phyloP scores from a whole-genome alignment of 75 land plant genomes.

The Sequoiadendron giganteum region DNA sequence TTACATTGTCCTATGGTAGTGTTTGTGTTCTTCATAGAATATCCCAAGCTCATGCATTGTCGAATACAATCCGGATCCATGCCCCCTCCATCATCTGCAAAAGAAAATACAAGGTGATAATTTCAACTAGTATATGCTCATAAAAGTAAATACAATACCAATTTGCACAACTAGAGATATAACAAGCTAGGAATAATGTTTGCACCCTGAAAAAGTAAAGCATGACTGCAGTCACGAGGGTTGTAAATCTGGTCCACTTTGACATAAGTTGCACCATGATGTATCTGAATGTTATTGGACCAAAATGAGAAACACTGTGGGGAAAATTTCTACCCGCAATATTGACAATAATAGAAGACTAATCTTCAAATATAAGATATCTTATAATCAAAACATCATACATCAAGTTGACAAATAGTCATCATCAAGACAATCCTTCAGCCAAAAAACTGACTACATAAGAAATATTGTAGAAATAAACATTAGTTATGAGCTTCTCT shows the following conservation, averaged over 20 bases:
- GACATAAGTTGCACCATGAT: slow-evolving; percentile 87
- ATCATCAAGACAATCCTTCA: background rate
- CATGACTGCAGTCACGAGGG: slow-evolving; percentile 49
- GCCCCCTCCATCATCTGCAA: slow-evolving; percentile 95
- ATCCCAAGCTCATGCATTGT: slow-evolving; percentile 93
- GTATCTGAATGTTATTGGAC: slow-evolving; percentile 41
- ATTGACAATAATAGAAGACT: background rate
- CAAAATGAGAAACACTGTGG: background rate
- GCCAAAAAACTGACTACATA: background rate
- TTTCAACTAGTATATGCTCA: background rate
- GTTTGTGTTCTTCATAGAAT: slow-evolving; percentile 74
- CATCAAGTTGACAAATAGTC: background rate
- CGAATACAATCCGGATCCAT: slow-evolving; percentile 79
- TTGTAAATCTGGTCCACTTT: slow-evolving; percentile 62
- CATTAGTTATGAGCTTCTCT: background rate
- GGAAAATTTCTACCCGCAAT: background rate
- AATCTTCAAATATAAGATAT: background rate
- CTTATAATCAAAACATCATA: background rate
- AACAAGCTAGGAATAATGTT: background rate
- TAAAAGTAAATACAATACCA: background rate
- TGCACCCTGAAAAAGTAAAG: slow-evolving; percentile 80
- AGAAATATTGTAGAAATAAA: background rate
- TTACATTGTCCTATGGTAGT: slow-evolving; percentile 89
- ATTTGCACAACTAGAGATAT: background rate
- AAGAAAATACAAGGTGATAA: background rate